phyloP scores from a whole-genome alignment of 2,329 filamentous ascomycete species.

The Penicillium concentricum region DNA sequence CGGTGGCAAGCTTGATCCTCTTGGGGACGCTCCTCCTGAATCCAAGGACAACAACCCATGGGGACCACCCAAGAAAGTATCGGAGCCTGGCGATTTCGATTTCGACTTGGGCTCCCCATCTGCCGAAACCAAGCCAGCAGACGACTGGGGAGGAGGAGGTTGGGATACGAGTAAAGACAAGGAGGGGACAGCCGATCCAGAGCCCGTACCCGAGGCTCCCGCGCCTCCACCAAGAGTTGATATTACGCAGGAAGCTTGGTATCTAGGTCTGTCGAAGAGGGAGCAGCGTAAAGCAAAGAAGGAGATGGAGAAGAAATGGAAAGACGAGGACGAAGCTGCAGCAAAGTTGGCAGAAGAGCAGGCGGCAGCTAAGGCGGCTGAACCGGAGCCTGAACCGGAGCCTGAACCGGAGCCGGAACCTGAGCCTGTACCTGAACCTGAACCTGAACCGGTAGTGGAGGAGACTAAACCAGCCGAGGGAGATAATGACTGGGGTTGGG shows the following conservation, averaged over 20 bases:
- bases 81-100: constrained; percentile 41
- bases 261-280: constrained; percentile 26
- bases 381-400: background rate
- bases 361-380: constrained; percentile 9
- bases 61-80: constrained; percentile 39
- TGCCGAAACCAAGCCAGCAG: constrained; percentile 37
- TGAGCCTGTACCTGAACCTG: constrained; percentile 4
- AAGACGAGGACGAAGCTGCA: constrained; percentile 18
- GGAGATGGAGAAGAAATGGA: constrained; percentile 27
- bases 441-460: constrained; percentile 4
- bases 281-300: constrained; percentile 34
- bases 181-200: constrained; percentile 24
- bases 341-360: constrained; percentile 1
- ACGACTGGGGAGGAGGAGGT: constrained; percentile 24
- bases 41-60: constrained; percentile 42
- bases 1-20: constrained; percentile 36
- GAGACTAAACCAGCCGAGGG: constrained; percentile 13
- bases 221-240: constrained; percentile 19
- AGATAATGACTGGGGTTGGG: constrained; percentile 34
- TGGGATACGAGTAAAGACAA: constrained; percentile 30
- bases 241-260: constrained; percentile 36
- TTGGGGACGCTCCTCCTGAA: constrained; percentile 31
- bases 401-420: background rate
- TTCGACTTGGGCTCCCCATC: constrained; percentile 44
- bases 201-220: constrained; percentile 17